These are phyloP conservation scores for Aspergillus alliaceus DNA, from an alignment of 2,329 filamentous ascomycete species.

Conservation along the genomic window DNA sequence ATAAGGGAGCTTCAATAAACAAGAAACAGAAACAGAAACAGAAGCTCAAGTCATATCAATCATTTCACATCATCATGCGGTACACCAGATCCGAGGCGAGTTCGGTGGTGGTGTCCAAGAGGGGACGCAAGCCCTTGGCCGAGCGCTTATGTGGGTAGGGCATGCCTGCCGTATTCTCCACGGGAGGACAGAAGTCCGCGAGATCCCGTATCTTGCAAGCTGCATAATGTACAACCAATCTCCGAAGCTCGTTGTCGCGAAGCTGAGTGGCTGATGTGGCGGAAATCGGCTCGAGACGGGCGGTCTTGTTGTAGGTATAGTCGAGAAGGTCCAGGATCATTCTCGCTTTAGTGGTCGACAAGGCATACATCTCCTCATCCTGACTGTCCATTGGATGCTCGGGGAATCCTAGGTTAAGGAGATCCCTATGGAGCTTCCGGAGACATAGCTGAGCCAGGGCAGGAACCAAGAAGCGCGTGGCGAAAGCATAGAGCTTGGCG, in stretches of 20 bases:
- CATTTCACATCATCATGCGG: constrained; percentile 35
- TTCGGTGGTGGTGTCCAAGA: constrained; percentile 40
- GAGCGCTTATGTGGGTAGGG: constrained; percentile 25
- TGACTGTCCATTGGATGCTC: constrained; percentile 14
- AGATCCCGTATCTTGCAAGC: constrained; percentile 42
- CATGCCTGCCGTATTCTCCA: constrained; percentile 25
- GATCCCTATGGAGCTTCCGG: constrained; percentile 40
- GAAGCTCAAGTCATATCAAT: not conserved
- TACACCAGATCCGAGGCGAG: constrained; percentile 44
- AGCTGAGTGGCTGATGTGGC: constrained; percentile 35
- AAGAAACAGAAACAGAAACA: not conserved
- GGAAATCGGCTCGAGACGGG: constrained; percentile 39
- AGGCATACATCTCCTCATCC: constrained; percentile 20
- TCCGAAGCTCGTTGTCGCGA: constrained; percentile 42
- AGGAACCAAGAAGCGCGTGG: constrained; percentile 42
- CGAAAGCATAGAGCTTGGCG: constrained; percentile 46
- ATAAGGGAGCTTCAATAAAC: not conserved
- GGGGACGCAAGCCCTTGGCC: constrained; percentile 33
- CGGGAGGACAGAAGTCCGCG: constrained; percentile 32
- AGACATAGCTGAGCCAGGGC: constrained; percentile 42
- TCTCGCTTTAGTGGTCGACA: constrained; percentile 30
- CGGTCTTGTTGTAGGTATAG: constrained; percentile 42
- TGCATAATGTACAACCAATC: constrained; percentile 41
- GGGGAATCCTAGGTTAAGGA: constrained; percentile 32
- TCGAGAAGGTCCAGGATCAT: constrained; percentile 40